A percentile compares a stretch with the other conserved stretches of the same genome.
Conservation (phyloP, 1,139 yeast genomes). For the Lodderomyces theae region DNA sequence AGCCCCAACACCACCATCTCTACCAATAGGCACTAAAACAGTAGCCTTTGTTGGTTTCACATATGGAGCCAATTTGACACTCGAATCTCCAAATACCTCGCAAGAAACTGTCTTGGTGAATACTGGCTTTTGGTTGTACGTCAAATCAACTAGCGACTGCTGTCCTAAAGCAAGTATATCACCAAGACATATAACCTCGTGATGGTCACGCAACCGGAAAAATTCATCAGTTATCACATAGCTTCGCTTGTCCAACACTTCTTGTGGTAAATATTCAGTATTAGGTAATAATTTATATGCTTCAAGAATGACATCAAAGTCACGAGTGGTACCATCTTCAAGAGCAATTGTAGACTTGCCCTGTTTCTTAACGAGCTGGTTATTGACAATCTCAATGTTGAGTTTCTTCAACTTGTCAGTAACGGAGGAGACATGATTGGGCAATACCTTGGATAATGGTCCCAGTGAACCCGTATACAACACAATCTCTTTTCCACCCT, state of each 20-base stretch:
- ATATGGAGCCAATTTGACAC: slow-evolving; percentile 16
- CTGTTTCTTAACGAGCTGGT: slow-evolving; percentile 12
- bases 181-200: slow-evolving; percentile 32
- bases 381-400: slow-evolving; percentile 28
- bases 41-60: slow-evolving; percentile 12
- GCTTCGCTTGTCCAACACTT: slow-evolving; percentile 19
- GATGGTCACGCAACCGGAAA: slow-evolving; percentile 22
- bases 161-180: slow-evolving; percentile 27
- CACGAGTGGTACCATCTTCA: slow-evolving; percentile 17
- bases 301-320: slow-evolving; percentile 29
- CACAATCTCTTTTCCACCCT: slow-evolving; percentile 20
- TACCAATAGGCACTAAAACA: slow-evolving; percentile 32
- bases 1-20: slow-evolving; percentile 36
- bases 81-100: slow-evolving; percentile 17
- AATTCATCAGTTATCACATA: slow-evolving; percentile 25
- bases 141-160: slow-evolving; percentile 25
- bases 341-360: slow-evolving; percentile 10
- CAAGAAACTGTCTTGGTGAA: slow-evolving; percentile 17
- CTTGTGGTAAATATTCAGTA: slow-evolving; percentile 22
- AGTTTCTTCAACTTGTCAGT: slow-evolving; percentile 19
- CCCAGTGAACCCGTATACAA: slow-evolving; percentile 27
- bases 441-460: slow-evolving; percentile 22
- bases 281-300: slow-evolving; percentile 24
- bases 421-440: slow-evolving; percentile 18
- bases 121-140: slow-evolving; percentile 21